Conservation (phyloP, 2,329 filamentous ascomycete species). For the Davidsoniella virescens region DNA sequence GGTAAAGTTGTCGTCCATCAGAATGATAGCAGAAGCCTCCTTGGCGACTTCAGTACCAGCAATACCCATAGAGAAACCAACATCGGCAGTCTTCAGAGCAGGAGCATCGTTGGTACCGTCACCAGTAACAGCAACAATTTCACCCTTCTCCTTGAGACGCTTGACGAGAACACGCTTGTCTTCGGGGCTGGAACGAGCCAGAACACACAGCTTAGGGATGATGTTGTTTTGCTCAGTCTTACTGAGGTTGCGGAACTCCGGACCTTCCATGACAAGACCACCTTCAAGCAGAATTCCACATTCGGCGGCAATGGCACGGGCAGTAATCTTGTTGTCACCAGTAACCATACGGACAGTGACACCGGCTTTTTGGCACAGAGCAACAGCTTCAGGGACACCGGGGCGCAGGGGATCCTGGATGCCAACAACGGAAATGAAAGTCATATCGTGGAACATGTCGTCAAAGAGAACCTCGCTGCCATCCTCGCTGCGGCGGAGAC, state of each 20-base stretch:
- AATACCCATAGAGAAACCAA: slow-evolving; percentile 77
- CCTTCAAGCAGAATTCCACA: slow-evolving; percentile 57
- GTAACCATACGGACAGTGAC: slow-evolving; percentile 77
- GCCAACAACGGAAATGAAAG: slow-evolving; percentile 53
- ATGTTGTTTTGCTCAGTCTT: slow-evolving; percentile 48
- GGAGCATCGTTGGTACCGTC: slow-evolving; percentile 76
- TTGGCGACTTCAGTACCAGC: slow-evolving; percentile 72
- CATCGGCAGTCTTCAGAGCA: slow-evolving; percentile 63
- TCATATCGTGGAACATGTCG: slow-evolving; percentile 50
- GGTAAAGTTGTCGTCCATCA: slow-evolving; percentile 78
- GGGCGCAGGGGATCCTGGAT: slow-evolving; percentile 67
- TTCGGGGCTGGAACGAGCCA: slow-evolving; percentile 59
- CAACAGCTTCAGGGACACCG: slow-evolving; percentile 58
- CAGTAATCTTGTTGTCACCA: slow-evolving; percentile 66
- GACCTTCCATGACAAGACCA: slow-evolving; percentile 62
- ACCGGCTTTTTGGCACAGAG: slow-evolving; percentile 56
- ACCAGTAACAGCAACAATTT: slow-evolving; percentile 69
- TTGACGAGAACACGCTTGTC: slow-evolving; percentile 61
- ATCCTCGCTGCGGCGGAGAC: slow-evolving; percentile 35
- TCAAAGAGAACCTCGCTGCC: slow-evolving; percentile 50
- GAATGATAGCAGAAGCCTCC: slow-evolving; percentile 68
- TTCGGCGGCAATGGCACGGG: slow-evolving; percentile 61
- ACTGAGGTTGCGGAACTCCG: slow-evolving; percentile 57
- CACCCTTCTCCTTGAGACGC: slow-evolving; percentile 52
- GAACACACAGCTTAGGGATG: slow-evolving; percentile 52